A percentile compares a stretch with the other conserved stretches of the same genome.
These are phyloP conservation scores for Ophiostoma piceae DNA, from an alignment of 2,329 filamentous ascomycete genomes.

Conservation along the genomic window DNA sequence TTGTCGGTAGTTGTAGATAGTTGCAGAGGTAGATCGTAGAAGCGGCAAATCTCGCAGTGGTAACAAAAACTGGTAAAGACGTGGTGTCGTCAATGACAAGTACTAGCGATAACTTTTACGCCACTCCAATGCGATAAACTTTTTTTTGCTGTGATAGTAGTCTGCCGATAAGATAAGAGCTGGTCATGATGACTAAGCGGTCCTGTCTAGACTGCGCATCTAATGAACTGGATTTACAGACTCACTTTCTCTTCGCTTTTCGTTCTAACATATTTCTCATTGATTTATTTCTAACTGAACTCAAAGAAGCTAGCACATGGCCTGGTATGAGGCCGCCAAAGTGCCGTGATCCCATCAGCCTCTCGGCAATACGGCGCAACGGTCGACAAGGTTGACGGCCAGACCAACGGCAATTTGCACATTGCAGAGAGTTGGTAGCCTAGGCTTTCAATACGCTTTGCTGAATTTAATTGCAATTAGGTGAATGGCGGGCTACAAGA, in stretches of 20 bases:
- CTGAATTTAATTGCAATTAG: too few relatives aligned
- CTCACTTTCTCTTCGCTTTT: too few relatives aligned
- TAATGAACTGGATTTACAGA: too few relatives aligned
- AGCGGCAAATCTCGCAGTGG: too few relatives aligned
- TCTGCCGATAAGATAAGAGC: slow-evolving; percentile 11
- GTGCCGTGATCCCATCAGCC: neutral
- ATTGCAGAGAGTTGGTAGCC: neutral
- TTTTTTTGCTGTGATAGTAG: slow-evolving; percentile 15
- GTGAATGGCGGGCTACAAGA: neutral
- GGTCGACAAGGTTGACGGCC: neutral
- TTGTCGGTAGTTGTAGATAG: neutral
- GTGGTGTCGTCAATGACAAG: neutral
- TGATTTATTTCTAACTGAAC: too few relatives aligned
- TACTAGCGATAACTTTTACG: neutral
- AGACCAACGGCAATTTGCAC: neutral
- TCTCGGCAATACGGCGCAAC: neutral
- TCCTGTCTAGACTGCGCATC: too few relatives aligned
- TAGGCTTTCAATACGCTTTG: too few relatives aligned
- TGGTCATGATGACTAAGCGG: neutral
- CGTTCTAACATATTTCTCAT: too few relatives aligned
- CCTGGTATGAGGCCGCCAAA: neutral
- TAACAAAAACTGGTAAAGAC: too few relatives aligned
- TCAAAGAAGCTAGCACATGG: too few relatives aligned
- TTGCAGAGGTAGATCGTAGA: neutral
- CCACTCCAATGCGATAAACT: slow-evolving; percentile 16